Evolutionary conservation across 2,329 filamentous ascomycete genomes (phyloP), one percentile per base, ranked within the genome.

Genomic region (Colletotrichum chlorophyti): DNA sequence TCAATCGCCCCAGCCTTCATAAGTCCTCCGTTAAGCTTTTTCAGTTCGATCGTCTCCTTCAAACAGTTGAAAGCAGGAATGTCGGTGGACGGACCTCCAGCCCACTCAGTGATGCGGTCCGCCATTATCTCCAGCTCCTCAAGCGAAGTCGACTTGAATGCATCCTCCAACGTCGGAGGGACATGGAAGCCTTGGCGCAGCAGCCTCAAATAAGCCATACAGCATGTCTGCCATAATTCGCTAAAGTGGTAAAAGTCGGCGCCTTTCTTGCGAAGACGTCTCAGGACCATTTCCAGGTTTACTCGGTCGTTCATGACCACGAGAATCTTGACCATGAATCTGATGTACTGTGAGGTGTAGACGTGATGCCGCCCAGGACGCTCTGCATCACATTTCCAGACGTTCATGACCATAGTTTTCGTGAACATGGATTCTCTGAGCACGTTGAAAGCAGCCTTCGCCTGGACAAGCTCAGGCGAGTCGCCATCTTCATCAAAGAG

Each of bases 381-480:
- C 67, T 97, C 93, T 42, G 91, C 87, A 64, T 97, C 93, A 32
- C 93, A 95, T 65, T 93, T 94, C 93, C 93, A 97, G 4, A 97
- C 92, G 68, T 96, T 94, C 72, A 97, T 88, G 1, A 91, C 89
- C 89, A 96, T 96, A 0, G 92, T 96, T 76, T 97, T 97, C 34
- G 93, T 96, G 65, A 97, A 94, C 83, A 87, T 87, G 61, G 79
- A 83, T 58, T 87, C 84, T 41, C 82, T 76, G 51, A 97, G 89
- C 37, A 96, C 90, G 50, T 86, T 83, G 46, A 92, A 93, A 12
- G 96, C 84, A 52, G 94, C 91, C 68, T 88, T 84, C 65, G 93
- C 93, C 19, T 90, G 88, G 27, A 83, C 84, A n/a, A 80, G 72
- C 48, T 79, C 77, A 43, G 62, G 84, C 72, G 65, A 61, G 3